Evolutionary conservation across 495 filamentous ascomycete genomes (phyloP), one percentile per base, ranked within the genome.

Genomic region (Podospora fimiseda): DNA sequence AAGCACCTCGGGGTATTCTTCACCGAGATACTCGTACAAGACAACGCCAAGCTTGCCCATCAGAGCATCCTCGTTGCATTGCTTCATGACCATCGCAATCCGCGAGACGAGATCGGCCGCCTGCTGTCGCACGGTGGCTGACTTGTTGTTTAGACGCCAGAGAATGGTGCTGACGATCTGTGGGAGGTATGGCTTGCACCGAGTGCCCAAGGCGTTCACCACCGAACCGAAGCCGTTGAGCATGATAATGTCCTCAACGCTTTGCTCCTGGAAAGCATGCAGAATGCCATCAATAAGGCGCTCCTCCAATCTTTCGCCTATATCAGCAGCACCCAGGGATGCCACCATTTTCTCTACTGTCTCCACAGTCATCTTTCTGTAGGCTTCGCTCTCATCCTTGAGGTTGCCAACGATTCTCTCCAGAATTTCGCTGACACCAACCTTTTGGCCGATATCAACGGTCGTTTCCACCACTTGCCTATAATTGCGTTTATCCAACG

Each of bases 201-300:
- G 85, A 14, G 85, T 89, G 46, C 92, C 89, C 3, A 99, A 80
- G 11, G 94, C 90, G 69, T 97, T 97, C 22, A 99, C 90, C 23
- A 96, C 91, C 3, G 94, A 96, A 43, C 93, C 94, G 60, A 99
- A 97, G n/a, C 94, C 94, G 67, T 99, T 97, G 49, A 99, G 76
- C 75, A 99, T 90, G 46, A 96, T 81, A 40, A 95, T 81, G 62
- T 99, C 94, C 64, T 97, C 93, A 37, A 97, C 89, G 62, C 86
- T 94, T 70, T 99, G 94, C 68, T 99, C 94, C 65, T 97, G 94
- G 82, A 99, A 99, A 11, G 91, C 87, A 61, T 89, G 87, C 33
- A 99, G 78, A n/a, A 97, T 89, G 71, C 94, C 94, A 58, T 99
- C 94, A 43, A 99, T 88, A 13, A 99, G 76, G 37, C 89, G 78